Evolutionary conservation across 371 early-diverging fungal genomes (phyloP).

Genomic region (Apophysomyces trapeziformis): DNA sequence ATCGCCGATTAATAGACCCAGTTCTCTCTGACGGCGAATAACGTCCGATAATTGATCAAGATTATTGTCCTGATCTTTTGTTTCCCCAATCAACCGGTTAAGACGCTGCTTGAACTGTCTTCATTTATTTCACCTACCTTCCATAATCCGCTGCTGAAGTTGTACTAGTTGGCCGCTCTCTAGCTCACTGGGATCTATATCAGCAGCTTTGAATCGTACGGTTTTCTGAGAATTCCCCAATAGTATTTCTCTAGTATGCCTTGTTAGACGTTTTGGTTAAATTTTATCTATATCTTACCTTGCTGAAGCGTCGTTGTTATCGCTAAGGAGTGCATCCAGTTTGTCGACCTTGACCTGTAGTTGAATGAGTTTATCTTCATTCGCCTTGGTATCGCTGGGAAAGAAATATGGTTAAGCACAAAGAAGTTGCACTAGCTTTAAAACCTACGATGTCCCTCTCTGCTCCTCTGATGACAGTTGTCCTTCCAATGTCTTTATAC

Average conservation of each 20-base stretch:
- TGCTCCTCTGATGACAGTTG: slow-evolving; percentile 68
- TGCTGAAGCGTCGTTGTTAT: slow-evolving; percentile 52
- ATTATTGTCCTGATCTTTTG: slow-evolving; percentile 75
- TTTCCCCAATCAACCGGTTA: no score
- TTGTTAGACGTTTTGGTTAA: not conserved
- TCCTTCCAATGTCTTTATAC: slow-evolving; percentile 60
- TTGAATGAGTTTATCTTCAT: slow-evolving; percentile 64
- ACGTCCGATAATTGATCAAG: slow-evolving; percentile 70
- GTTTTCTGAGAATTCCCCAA: slow-evolving; percentile 39
- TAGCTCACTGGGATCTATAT: slow-evolving; percentile 53
- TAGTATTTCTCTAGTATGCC: slow-evolving; percentile 28
- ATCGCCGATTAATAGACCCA: slow-evolving; percentile 77
- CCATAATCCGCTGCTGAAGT: slow-evolving; percentile 76
- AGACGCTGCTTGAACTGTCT: not conserved
- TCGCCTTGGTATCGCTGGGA: slow-evolving; percentile 55
- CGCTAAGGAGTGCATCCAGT: slow-evolving; percentile 60
- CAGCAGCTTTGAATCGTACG: slow-evolving; percentile 47
- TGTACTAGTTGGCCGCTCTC: slow-evolving; percentile 70
- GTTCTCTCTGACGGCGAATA: slow-evolving; percentile 74
- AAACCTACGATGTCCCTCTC: slow-evolving; percentile 53
- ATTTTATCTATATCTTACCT: slow-evolving; percentile 33
- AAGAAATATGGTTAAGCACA: not conserved
- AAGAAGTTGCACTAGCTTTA: not conserved
- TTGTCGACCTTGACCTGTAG: slow-evolving; percentile 67
- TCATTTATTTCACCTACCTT: slow-evolving; percentile 50